Base-by-base conservation (phyloP, 2,329 filamentous ascomycete species). In the Colletotrichum paranaense region DNA sequence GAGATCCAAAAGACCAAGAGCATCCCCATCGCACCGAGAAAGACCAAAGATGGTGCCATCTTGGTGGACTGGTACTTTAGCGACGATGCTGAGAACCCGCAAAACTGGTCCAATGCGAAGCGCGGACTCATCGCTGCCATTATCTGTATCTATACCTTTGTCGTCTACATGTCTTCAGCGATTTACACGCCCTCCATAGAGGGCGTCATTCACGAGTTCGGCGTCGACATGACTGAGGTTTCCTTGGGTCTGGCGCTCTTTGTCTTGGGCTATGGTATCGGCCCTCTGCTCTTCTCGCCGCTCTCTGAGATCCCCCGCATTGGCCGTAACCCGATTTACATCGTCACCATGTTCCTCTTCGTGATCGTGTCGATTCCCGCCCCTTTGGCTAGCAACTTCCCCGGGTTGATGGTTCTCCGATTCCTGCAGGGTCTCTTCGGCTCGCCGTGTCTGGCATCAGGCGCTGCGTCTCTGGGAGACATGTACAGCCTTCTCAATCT, bases 361-460 rank as follows among this genome's bases (percentile, higher is more conserved):
- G 89, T 92, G 62, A 87, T 94, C 73, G 81, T 94, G 12, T 90
- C 88, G 6, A 87, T 94, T 19, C 92, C 92, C 0, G 89, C 91
- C 0, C 90, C 91, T 0, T 80, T 94, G 0, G 90, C 90, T 4
- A 81, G 88, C 57, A 92, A 91, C 82, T 92, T 91, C 65, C 82
- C 89, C 0, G 91, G 91, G 0, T 84, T 94, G 11, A 86, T 93
- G 76, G 89, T 92, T 2, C 83, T 92, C 3, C 87, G 91, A 1
- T 92, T 92, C 81, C 80, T 93, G 4, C 89, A 90, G 72, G 91
- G 91, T 1, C 91, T 93, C 84, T 91, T 92, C 75, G 91, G 91
- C 9, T 89, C 87, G 8, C 92, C 92, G 0, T 91, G 89, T 79
- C 82, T 94, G 8, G 91, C 92, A 0, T 92, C 88, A 0, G 88